Base-by-base conservation (phyloP, 805 yeast genomes). In the Metschnikowia picachoensis region DNA sequence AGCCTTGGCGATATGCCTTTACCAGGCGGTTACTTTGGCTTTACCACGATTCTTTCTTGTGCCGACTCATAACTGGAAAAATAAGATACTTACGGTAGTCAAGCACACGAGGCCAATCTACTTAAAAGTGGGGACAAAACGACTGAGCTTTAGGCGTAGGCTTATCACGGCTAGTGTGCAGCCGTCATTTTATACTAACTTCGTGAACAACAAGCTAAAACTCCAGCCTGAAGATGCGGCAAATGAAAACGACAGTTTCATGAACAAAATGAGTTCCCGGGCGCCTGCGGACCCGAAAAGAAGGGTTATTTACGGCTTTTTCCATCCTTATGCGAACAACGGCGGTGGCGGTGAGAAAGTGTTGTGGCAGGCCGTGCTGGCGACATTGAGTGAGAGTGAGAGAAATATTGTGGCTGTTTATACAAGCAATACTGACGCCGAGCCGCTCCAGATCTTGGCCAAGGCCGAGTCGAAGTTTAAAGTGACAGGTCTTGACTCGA, bases 341-440 rank as follows among this genome's bases (percentile, higher is more conserved):
- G 96, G 95, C 38, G 99, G 99, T 15, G 99, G 99, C 29, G 99
- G 99, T 20, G 99, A 94, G 62, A 79, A 92, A 46, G 99, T 94
- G 0, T 70, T 94, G 35, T 94, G 99, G 99, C 90, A 87, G 45
- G 96, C 97, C 0, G 87, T 92, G 7, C 76, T 79, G 54, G 75
- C 83, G 30, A 86, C 96, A 0, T 68, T 91, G 48, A 53, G 63
- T 9, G 65, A 70, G 17, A 72, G 75, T 50, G 66, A 67, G 7
- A 58, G 65, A 28, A 80, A 82, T 55, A 67, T 87, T 8, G 86
- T 77, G 2, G 82, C 79, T 1, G 71, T 94, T 8, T 94, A 94
- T 62, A 82, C 91, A 13, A 87, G 87, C 16, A 87, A 82, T 57
- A 52, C 48, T 5, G 80, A 78, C 48, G 70, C 71, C 5, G 62